Evolutionary conservation across 1,284 basidiomycete species (phyloP).

Genomic region (Sparassis latifolia): DNA sequence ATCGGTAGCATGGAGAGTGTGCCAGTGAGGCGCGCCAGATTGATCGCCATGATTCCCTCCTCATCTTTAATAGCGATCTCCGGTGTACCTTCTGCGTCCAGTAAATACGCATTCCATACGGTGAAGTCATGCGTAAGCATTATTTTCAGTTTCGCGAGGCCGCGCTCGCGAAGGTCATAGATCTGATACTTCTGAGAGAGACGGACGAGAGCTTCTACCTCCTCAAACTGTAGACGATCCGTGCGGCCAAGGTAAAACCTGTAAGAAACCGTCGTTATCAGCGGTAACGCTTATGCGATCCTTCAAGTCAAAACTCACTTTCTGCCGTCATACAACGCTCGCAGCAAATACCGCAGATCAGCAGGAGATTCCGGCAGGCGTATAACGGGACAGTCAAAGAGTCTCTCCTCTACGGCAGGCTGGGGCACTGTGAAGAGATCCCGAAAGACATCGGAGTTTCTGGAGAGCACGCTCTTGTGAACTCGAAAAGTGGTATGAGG

Average conservation of each 20-base stretch:
- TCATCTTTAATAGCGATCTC: conserved; percentile 10
- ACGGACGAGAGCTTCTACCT: conserved; percentile 16
- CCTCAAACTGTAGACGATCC: conserved; percentile 12
- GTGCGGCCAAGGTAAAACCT: not conserved
- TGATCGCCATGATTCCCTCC: not conserved
- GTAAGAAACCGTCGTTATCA: not conserved
- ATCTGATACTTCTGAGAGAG: conserved; percentile 21
- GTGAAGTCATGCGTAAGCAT: conserved; percentile 16
- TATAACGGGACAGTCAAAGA: conserved; percentile 18
- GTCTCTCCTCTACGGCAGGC: conserved; percentile 10
- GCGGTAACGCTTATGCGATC: not conserved
- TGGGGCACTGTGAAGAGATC: conserved; percentile 20
- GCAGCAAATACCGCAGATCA: conserved; percentile 15
- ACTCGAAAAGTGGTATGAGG: conserved; percentile 18
- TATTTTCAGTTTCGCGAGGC: conserved; percentile 15
- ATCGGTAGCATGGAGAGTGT: not conserved
- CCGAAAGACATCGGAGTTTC: conserved; percentile 20
- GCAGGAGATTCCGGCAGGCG: conserved; percentile 14
- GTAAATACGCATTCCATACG: conserved; percentile 5
- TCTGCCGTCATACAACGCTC: conserved; percentile 13
- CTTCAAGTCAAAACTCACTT: conserved; percentile 6
- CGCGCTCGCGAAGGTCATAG: conserved; percentile 12
- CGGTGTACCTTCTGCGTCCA: conserved; percentile 13
- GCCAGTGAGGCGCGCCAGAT: not conserved
- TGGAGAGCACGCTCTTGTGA: conserved; percentile 17